These are phyloP conservation scores for Lindgomyces ingoldianus DNA, from an alignment of 495 filamentous ascomycete species.

Conservation along the genomic window DNA sequence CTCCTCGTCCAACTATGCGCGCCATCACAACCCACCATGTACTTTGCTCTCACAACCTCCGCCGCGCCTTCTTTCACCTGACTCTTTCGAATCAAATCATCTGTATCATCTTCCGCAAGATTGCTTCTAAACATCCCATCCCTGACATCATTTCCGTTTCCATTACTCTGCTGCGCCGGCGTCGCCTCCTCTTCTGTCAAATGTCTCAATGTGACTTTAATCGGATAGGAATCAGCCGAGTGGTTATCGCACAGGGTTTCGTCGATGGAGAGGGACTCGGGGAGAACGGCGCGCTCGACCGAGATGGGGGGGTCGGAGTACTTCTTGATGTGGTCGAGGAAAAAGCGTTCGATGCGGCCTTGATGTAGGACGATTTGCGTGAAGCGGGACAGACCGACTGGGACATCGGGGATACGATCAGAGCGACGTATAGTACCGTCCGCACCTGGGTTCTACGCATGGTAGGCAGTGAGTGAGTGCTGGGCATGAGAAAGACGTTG, in stretches of 20 bases:
- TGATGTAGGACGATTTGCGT: slow-evolving; percentile 44
- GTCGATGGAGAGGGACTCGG: slow-evolving; percentile 43
- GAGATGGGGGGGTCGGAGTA: slow-evolving; percentile 29
- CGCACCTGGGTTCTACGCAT: slow-evolving; percentile 44
- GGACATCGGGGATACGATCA: slow-evolving; percentile 54
- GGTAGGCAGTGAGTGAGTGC: not conserved
- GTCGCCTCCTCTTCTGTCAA: slow-evolving; percentile 43
- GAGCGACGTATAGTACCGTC: slow-evolving; percentile 57
- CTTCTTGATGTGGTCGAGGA: slow-evolving; percentile 42
- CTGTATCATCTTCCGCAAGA: slow-evolving; percentile 56
- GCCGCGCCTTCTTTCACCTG: slow-evolving; percentile 40
- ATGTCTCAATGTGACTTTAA: slow-evolving; percentile 42
- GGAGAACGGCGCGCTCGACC: slow-evolving; percentile 41
- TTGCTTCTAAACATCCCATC: slow-evolving; percentile 56
- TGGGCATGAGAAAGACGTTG: too few species aligned
- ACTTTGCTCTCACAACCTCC: slow-evolving; percentile 59
- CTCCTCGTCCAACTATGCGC: slow-evolving; percentile 57
- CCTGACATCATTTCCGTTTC: slow-evolving; percentile 42
- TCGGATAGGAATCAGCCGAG: slow-evolving; percentile 51
- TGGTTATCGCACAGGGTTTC: slow-evolving; percentile 47
- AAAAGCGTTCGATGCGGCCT: slow-evolving; percentile 46
- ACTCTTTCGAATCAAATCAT: slow-evolving; percentile 53
- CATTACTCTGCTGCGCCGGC: slow-evolving; percentile 38
- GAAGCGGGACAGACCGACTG: slow-evolving; percentile 53
- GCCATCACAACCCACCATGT: slow-evolving; percentile 62